These are phyloP conservation scores for Geotrichum restrictum DNA, from an alignment of 1,139 yeast species.

Conservation along the genomic window DNA sequence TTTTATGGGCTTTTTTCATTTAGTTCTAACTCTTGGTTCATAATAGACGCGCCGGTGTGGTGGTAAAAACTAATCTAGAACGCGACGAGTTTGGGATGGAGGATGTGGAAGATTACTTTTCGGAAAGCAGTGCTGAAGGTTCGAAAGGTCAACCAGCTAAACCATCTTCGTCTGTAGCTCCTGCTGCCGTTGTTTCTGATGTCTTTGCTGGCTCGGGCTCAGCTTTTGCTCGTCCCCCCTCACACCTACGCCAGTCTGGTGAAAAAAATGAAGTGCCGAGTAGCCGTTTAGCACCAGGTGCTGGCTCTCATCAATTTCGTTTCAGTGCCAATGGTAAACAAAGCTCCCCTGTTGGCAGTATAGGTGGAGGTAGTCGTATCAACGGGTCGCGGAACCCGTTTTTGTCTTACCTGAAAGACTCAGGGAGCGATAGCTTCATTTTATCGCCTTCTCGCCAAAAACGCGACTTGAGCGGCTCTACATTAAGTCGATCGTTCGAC, in stretches of 20 bases:
- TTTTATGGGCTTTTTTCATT: no score
- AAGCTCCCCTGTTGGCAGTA: no score
- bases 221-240: not conserved
- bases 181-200: no score
- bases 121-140: conserved; percentile 25
- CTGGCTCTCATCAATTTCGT: no score
- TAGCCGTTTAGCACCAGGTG: no score
- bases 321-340: no score
- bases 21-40: not conserved
- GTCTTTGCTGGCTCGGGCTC: not conserved
- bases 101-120: conserved; percentile 71
- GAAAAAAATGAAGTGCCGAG: no score
- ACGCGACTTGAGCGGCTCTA: conserved; percentile 7
- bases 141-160: not conserved
- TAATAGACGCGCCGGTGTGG: conserved; percentile 46
- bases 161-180: not conserved
- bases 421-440: conserved; percentile 6
- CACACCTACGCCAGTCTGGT: not conserved
- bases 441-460: conserved; percentile 5
- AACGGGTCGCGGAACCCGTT: conserved; percentile 13
- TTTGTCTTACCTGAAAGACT: conserved; percentile 12
- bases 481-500: not conserved
- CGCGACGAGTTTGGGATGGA: conserved; percentile 75
- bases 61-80: conserved; percentile 48
- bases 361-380: not conserved